These are phyloP conservation scores for Maudiozyma humilis DNA, from an alignment of 1,139 yeast species.

Conservation along the genomic window DNA sequence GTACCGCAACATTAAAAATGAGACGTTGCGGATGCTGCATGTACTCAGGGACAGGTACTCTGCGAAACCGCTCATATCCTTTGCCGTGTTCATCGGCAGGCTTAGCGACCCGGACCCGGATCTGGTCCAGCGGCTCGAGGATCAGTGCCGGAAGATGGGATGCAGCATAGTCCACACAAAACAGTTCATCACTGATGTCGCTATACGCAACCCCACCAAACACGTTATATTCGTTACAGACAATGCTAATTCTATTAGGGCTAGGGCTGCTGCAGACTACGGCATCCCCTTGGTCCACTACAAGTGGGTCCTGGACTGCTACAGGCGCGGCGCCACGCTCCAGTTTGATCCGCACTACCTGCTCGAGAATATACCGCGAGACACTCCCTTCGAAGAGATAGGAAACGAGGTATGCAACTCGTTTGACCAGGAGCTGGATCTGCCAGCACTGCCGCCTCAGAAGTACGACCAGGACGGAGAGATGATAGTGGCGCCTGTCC, in stretches of 20 bases:
- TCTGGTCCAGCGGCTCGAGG: constrained; percentile 16
- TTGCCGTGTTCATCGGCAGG: constrained; percentile 28
- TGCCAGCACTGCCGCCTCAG: not conserved
- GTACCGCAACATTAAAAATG: constrained; percentile 6
- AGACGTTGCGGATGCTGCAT: constrained; percentile 13
- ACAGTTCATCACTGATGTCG: constrained; percentile 21
- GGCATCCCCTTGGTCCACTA: constrained; percentile 58
- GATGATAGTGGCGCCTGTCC: too few relatives aligned
- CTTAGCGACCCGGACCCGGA: constrained; percentile 11
- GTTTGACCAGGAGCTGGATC: too few relatives aligned
- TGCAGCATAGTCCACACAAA: constrained; percentile 20
- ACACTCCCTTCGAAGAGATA: constrained; percentile 23
- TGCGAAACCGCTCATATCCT: constrained; percentile 20
- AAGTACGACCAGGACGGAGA: not conserved
- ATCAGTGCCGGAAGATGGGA: constrained; percentile 16
- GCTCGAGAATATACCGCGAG: constrained; percentile 29
- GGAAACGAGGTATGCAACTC: constrained; percentile 37
- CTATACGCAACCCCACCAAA: constrained; percentile 11
- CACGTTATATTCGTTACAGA: constrained; percentile 26
- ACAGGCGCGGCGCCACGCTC: constrained; percentile 52
- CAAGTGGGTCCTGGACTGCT: constrained; percentile 60
- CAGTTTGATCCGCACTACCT: constrained; percentile 42
- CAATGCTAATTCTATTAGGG: constrained; percentile 23
- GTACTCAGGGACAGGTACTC: constrained; percentile 18
- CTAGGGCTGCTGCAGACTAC: constrained; percentile 23